A percentile compares a stretch with the other conserved stretches of the same genome.
phyloP scores from a whole-genome alignment of 805 yeast genomes.

The Pichia membranifaciens region DNA sequence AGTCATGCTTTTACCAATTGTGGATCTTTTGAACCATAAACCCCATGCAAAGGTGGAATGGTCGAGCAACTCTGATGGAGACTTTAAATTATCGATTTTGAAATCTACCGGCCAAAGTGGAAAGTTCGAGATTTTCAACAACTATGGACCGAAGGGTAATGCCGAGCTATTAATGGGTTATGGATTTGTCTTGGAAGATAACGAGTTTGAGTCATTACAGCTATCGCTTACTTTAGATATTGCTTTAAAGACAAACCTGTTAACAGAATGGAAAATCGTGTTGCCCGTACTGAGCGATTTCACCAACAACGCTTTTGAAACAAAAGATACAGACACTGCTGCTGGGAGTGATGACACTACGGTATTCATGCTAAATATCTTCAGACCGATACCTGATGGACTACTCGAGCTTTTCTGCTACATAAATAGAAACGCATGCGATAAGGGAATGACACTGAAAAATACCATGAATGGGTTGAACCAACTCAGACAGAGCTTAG shows the following conservation, averaged over 20 bases:
- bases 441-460: conserved; percentile 40
- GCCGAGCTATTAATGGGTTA: conserved; percentile 77
- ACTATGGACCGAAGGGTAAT: too few relatives aligned
- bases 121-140: neutral
- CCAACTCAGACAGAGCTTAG: conserved; percentile 48
- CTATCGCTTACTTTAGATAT: conserved; percentile 44
- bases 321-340: neutral
- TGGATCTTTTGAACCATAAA: conserved; percentile 75
- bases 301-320: conserved; percentile 20
- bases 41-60: conserved; percentile 59
- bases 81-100: conserved; percentile 6
- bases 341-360: conserved; percentile 5
- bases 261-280: conserved; percentile 18
- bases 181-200: conserved; percentile 63
- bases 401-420: conserved; percentile 49
- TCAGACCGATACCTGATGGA: conserved; percentile 36
- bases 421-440: conserved; percentile 45
- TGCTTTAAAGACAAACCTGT: neutral
- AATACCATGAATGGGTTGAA: conserved; percentile 57
- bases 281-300: conserved; percentile 27
- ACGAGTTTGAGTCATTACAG: conserved; percentile 52
- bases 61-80: conserved; percentile 31
- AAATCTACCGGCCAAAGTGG: neutral
- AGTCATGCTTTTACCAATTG: conserved; percentile 65
- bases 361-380: conserved; percentile 25